Base-by-base conservation (phyloP, 257 asterid species). In the Gentiana macrophylla region DNA sequence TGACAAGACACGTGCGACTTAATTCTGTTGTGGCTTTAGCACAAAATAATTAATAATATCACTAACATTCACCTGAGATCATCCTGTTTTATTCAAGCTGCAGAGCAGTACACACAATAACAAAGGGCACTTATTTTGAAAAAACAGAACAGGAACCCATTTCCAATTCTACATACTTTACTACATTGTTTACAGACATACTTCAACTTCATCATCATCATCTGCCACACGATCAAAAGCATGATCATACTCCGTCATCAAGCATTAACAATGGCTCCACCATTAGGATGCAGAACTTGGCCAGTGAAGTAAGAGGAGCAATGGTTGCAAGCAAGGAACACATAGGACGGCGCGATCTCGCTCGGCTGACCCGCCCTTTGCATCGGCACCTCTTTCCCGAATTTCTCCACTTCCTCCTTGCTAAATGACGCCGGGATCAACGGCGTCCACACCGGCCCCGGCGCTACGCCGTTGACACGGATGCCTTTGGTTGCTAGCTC, bases 381-480 rank as follows among this genome's bases (percentile, higher is more conserved):
- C 96, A 86, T 86, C 1, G 94, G 92, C 63, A 78, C 86, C 12
- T 81, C 62, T 3, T 54, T 43, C 48, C 96, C 89, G 24, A 84
- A 86, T 8, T 41, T 62, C 0, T 74, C 63, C 15, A 69, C 68
- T 24, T 84, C 77, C 1, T 84, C 86, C 33, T 78, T 89, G 0
- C 9, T 49, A 61, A 84, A 81, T 0, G 96, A 84, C 0, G 96
- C 79, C 3, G 89, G 94, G 34, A 81, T 81, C 11, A 86, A 65
- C 0, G 96, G 94, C 0, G 89, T 86, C 94, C 96, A 86, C 5
- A 84, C 63, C 0, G 92, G 94, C 0, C 96, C 94, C 0, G 94
- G 96, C 35, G 92, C 96, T 35, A 86, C 94, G 0, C 85, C 94
- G 32, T 87, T 87, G 1, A 87, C 96, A 0, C 94, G 71, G 46